phyloP scores from a whole-genome alignment of 495 filamentous ascomycete genomes.

The Sabuloglossum arenarium region DNA sequence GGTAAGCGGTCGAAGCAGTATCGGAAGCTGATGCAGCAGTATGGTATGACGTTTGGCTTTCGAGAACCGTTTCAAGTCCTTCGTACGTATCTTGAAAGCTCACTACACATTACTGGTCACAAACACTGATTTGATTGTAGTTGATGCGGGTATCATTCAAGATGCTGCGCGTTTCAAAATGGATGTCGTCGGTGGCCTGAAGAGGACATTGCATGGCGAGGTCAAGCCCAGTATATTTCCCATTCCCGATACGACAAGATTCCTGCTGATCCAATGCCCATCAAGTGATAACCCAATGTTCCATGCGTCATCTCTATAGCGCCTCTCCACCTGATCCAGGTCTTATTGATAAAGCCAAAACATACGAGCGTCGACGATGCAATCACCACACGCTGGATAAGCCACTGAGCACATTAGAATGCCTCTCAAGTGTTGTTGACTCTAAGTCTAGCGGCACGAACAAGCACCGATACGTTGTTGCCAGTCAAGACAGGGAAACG shows the following conservation, averaged over 20 bases:
- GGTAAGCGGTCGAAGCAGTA: slow-evolving; percentile 91
- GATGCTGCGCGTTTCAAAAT: slow-evolving; percentile 60
- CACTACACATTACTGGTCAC: not conserved
- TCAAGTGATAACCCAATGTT: slow-evolving; percentile 21
- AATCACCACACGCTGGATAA: slow-evolving; percentile 65
- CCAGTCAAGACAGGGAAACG: slow-evolving; percentile 44
- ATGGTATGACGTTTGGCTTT: slow-evolving; percentile 63
- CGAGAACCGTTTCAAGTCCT: slow-evolving; percentile 89
- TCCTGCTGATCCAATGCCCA: slow-evolving; percentile 3
- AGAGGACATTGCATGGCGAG: slow-evolving; percentile 55
- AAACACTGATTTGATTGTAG: slow-evolving; percentile 13
- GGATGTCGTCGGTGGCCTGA: slow-evolving; percentile 48
- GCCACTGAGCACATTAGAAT: slow-evolving; percentile 56
- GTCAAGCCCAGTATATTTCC: slow-evolving; percentile 57
- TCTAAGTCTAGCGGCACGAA: slow-evolving; percentile 50
- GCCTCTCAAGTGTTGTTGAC: slow-evolving; percentile 58
- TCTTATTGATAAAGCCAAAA: slow-evolving; percentile 47
- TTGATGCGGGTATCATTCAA: slow-evolving; percentile 63
- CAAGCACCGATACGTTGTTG: slow-evolving; percentile 79
- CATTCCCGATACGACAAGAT: not conserved
- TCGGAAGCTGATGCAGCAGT: slow-evolving; percentile 88
- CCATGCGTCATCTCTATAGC: slow-evolving; percentile 50
- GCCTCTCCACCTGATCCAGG: slow-evolving; percentile 31
- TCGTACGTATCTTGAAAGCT: slow-evolving; percentile 20
- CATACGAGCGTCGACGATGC: slow-evolving; percentile 68